A percentile compares a stretch with the other conserved stretches of the same genome.
phyloP scores from a whole-genome alignment of 805 yeast species.

The Komagataella ulmi region DNA sequence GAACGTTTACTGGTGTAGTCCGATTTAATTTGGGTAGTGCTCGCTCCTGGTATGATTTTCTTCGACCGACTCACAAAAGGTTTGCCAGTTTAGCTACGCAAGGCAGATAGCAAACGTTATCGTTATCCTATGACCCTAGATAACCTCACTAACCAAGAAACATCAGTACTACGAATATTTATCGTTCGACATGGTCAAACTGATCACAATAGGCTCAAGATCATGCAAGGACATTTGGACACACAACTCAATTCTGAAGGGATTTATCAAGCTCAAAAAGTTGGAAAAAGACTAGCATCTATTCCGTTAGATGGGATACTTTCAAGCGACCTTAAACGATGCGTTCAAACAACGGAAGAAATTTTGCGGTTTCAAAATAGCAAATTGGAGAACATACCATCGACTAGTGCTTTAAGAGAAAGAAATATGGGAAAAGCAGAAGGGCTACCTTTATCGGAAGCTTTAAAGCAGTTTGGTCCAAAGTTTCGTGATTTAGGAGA shows the following conservation, averaged over 20 bases:
- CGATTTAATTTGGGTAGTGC: background rate
- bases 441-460: slow-evolving; percentile 61
- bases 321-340: slow-evolving; percentile 43
- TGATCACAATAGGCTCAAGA: slow-evolving; percentile 51
- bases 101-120: background rate
- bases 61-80: background rate
- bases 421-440: slow-evolving; percentile 69
- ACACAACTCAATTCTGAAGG: slow-evolving; percentile 55
- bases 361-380: slow-evolving; percentile 18
- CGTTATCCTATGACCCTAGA: background rate
- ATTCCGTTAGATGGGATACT: slow-evolving; percentile 31
- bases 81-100: background rate
- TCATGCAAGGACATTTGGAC: slow-evolving; percentile 70
- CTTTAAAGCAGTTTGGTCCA: slow-evolving; percentile 41
- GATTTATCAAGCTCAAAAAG: slow-evolving; percentile 37
- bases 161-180: slow-evolving; percentile 23
- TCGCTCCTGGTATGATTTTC: background rate
- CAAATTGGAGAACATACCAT: slow-evolving; percentile 12
- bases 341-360: slow-evolving; percentile 41
- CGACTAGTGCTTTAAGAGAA: slow-evolving; percentile 45
- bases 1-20: background rate
- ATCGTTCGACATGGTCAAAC: slow-evolving; percentile 82
- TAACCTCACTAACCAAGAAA: slow-evolving; percentile 8
- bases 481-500: slow-evolving; percentile 61
- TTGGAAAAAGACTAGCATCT: slow-evolving; percentile 31